These are phyloP conservation scores for Rhazya stricta DNA, from an alignment of 257 asterid species.

Conservation along the genomic window DNA sequence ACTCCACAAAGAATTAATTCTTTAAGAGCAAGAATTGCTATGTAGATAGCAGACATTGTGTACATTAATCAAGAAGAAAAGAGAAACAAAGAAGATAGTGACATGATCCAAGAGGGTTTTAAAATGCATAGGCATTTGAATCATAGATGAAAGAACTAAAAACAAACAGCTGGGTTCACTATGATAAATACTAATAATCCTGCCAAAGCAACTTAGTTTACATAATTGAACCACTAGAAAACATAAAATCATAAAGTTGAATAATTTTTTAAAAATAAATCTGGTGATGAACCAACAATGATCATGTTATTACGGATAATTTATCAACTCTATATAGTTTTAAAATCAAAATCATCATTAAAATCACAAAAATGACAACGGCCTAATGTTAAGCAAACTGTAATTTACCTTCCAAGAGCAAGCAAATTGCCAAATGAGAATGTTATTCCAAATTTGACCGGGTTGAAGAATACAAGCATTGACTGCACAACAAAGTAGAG, in stretches of 20 bases:
- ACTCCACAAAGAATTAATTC: neutral
- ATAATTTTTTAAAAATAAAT: neutral
- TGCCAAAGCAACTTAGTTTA: neutral
- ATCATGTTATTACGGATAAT: neutral
- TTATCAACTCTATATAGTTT: neutral
- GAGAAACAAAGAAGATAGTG: neutral
- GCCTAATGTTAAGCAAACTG: neutral
- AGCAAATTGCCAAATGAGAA: slow-evolving; percentile 96
- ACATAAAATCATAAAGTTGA: neutral
- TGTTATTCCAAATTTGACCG: slow-evolving; percentile 91
- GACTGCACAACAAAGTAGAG: slow-evolving; percentile 47
- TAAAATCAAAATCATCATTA: neutral
- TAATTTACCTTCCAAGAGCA: slow-evolving; percentile 91
- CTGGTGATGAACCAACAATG: neutral
- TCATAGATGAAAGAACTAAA: neutral
- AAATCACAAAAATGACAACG: neutral
- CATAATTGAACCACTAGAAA: neutral
- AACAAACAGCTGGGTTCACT: neutral
- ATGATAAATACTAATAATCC: neutral
- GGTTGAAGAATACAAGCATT: slow-evolving; percentile 94
- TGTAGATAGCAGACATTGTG: neutral
- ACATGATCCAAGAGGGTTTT: neutral
- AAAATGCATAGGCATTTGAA: neutral
- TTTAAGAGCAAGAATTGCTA: neutral
- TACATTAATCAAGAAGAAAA: neutral